Percentiles rank a stretch among this genome's conserved stretches.
Evolutionary conservation across 2,329 filamentous ascomycete species (phyloP).

Genomic region (Fusarium newnesense): DNA sequence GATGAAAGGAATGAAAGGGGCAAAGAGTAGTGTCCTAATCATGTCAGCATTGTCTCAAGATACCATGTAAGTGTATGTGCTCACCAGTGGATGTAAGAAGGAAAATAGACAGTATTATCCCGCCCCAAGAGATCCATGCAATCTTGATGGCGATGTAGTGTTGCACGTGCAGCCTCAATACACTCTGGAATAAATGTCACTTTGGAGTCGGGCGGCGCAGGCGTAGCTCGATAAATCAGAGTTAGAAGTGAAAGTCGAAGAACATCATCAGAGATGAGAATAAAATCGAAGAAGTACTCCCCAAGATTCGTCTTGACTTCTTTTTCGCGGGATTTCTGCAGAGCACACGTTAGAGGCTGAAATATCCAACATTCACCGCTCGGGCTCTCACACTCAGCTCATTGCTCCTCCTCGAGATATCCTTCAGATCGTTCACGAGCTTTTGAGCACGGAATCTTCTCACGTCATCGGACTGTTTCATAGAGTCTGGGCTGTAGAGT

Average conservation of each 20-base stretch:
- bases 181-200: constrained; percentile 55
- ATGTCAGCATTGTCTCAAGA: constrained; percentile 1
- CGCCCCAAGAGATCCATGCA: constrained; percentile 52
- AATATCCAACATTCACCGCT: not conserved
- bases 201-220: constrained; percentile 39
- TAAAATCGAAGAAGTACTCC: constrained; percentile 48
- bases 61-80: not conserved
- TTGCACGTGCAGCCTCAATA: constrained; percentile 53
- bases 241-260: constrained; percentile 54
- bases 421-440: constrained; percentile 47
- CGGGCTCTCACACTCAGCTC: constrained; percentile 27
- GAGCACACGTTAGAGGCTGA: not conserved
- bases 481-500: constrained; percentile 59
- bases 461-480: constrained; percentile 48
- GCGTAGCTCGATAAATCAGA: constrained; percentile 56
- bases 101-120: constrained; percentile 51
- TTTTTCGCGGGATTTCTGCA: constrained; percentile 34
- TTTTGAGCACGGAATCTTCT: constrained; percentile 48
- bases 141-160: constrained; percentile 54
- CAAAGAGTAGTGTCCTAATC: constrained; percentile 57
- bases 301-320: constrained; percentile 40
- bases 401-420: constrained; percentile 37
- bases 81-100: constrained; percentile 56
- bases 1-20: constrained; percentile 64
- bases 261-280: constrained; percentile 55